Evolutionary conservation across 1,139 yeast species (phyloP), one percentile per base, ranked within the genome.

Genomic region (Suhomyces ambrosiae): DNA sequence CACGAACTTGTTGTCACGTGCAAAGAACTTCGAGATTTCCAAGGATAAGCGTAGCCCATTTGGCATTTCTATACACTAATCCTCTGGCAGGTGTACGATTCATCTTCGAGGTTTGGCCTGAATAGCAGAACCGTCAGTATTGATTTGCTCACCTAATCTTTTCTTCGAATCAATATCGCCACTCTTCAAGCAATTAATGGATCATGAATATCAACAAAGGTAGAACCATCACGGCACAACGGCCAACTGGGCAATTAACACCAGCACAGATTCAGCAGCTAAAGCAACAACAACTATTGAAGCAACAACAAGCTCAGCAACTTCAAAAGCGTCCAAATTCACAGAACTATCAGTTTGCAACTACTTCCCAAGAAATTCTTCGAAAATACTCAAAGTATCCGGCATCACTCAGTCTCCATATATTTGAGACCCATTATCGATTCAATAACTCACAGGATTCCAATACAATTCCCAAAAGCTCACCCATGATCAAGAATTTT

Each of bases 341-440:
- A 9, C 63, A 58, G 30, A 61, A 55, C 21, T 79, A 76, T 51
- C 75, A 79, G 33, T 84, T 83, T 54, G 80, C 86, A 10, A 86
- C 85, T 48, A 80, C 90, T 4, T 66, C 86, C 8, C 85, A 79
- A 44, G 86, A 83, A 33, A 73, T 92, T n/a, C 64, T 92, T 48
- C 76, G 79, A 43, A 90, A 89, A 56, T 89, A 82, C 56, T 81
- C 84, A 44, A 79, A 80, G 43, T 80, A 78, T 46, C 87, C 94
- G 5, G 86, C 97, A 8, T 86, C 95, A 30, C 61, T 92, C 42
- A 94, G 83, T 45, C 80, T 92, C 49, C 97, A 92, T 54, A 88
- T 92, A 25, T 90, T 86, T 60, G 95, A 87, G 50, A 86, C 87
- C 34, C 95, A 90, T 60, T 92, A 81, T 58, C 75, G 94, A 44